Base-by-base conservation (phyloP, 257 asterid genomes). In the Jacaranda mimosifolia region DNA sequence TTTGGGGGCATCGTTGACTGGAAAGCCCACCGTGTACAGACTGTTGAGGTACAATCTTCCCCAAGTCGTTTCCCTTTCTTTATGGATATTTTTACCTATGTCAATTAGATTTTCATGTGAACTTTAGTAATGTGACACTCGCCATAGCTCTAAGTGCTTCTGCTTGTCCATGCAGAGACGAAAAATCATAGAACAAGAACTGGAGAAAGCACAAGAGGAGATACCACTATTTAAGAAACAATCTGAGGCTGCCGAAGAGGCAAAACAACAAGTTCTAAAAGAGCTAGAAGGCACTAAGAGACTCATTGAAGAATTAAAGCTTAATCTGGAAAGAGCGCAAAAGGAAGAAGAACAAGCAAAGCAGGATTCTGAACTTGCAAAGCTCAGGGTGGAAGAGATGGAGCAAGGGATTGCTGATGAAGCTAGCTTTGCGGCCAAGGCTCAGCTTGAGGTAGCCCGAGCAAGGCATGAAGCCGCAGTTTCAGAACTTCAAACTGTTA, bases 1-100 rank as follows among this genome's bases (percentile, higher is more conserved):
- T 96, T 96, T 56, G 99, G 99, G 13, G 99, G 98, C 43, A 96
- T 96, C 57, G 97, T 96, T 39, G 99, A 96, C 84, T 96, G 99
- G 99, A 96, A 96, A 84, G 99, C 99, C 67, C 98, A 96, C 81
- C 90, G 92, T 18, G 85, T 84, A 59, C 97, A 92, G 81, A 88
- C 98, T 8, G 89, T 89, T 71, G 98, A 96, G 98, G 99, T 74
- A 85, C 74, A 66, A 6, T 59, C 40, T 65, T 63, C 57, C 60
- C 36, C 59, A 13, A 40, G 57, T 75, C 72, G 19, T 19, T 15
- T 43, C 19, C 42, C 36, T 68, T 58, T 68, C 67, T 15, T 53
- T n/a, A 36, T 8, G 36, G 5, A 39, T 36, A 3, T 49, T 65
- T 59, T 48, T 21, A 26, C 17, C 15, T 48, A 14, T 62, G 35